Conservation (phyloP, 1,284 basidiomycete genomes). For the Neonothopanus nambi region DNA sequence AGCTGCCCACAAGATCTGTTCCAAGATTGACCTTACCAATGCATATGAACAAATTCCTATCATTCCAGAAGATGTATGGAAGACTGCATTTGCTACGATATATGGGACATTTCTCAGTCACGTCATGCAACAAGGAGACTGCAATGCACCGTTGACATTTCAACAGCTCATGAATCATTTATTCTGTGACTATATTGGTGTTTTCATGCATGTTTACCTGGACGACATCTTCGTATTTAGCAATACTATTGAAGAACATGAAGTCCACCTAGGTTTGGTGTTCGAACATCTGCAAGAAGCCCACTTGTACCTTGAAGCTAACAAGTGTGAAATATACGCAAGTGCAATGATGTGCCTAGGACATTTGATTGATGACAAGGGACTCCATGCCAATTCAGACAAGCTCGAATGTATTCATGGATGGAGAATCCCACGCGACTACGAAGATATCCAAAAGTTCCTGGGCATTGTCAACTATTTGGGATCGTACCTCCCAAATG, state of each 20-base stretch:
- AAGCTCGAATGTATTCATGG: conserved; percentile 25
- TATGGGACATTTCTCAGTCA: conserved; percentile 23
- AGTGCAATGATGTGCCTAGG: conserved; percentile 22
- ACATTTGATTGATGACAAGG: conserved; percentile 22
- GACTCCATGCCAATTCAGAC: conserved; percentile 19
- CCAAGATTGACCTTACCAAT: conserved; percentile 21
- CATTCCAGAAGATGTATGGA: conserved; percentile 17
- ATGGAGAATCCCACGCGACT: conserved; percentile 33
- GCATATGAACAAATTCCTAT: conserved; percentile 24
- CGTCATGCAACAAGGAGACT: conserved; percentile 36
- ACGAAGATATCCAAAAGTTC: conserved; percentile 41
- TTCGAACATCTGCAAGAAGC: conserved; percentile 20
- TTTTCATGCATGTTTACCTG: conserved; percentile 33
- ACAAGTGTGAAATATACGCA: conserved; percentile 26
- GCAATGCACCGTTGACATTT: conserved; percentile 27
- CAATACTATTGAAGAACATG: conserved; percentile 29
- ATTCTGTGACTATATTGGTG: conserved; percentile 27
- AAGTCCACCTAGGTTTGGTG: conserved; percentile 13
- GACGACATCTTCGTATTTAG: conserved; percentile 41
- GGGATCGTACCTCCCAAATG: conserved; percentile 35
- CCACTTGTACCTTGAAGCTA: neutral
- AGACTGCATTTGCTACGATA: conserved; percentile 23
- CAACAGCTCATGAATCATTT: conserved; percentile 24
- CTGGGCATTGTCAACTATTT: conserved; percentile 43
- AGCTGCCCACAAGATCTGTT: conserved; percentile 2